Percentiles rank a stretch among this genome's conserved stretches.
Conservation (phyloP, 257 asterid genomes). For the Fraxinus americana region DNA sequence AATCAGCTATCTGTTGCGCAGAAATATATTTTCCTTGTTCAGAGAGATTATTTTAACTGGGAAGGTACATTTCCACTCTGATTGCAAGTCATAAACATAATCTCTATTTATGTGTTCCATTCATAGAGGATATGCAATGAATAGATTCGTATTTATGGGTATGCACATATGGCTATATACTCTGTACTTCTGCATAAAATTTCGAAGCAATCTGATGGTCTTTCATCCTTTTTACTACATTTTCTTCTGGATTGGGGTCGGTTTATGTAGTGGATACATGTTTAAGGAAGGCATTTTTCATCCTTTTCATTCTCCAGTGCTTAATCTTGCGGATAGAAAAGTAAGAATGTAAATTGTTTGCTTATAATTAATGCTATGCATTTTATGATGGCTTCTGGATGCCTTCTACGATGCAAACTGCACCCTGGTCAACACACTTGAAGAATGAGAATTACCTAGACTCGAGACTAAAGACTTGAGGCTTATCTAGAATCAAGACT, state of each 20-base stretch:
- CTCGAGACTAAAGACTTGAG: not conserved
- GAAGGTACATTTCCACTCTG: conserved; percentile 51
- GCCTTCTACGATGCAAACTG: conserved; percentile 5
- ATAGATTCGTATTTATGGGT: not conserved
- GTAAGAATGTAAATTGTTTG: conserved; percentile 5
- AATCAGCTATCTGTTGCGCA: conserved; percentile 62
- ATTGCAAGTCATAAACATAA: not conserved
- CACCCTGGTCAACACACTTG: not conserved
- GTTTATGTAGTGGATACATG: conserved; percentile 4
- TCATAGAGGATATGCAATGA: conserved; percentile 7
- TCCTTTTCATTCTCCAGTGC: not conserved
- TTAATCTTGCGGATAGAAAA: conserved; percentile 1
- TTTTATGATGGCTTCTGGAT: conserved; percentile 2
- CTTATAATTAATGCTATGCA: not conserved
- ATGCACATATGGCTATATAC: conserved; percentile 3
- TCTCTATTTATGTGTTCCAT: conserved; percentile 12
- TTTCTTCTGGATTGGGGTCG: not conserved
- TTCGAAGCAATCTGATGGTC: conserved; percentile 3
- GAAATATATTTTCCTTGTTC: conserved; percentile 65
- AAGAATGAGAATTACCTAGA: not conserved
- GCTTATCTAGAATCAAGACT: conserved; percentile 2
- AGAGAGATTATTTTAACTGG: conserved; percentile 69
- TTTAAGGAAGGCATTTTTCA: conserved; percentile 9
- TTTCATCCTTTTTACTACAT: not conserved
- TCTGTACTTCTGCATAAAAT: conserved; percentile 12